Percentiles rank a stretch among this genome's conserved stretches.
Conservation (phyloP, 352 stramenopile species). For the Pythium vanterpoolii region DNA sequence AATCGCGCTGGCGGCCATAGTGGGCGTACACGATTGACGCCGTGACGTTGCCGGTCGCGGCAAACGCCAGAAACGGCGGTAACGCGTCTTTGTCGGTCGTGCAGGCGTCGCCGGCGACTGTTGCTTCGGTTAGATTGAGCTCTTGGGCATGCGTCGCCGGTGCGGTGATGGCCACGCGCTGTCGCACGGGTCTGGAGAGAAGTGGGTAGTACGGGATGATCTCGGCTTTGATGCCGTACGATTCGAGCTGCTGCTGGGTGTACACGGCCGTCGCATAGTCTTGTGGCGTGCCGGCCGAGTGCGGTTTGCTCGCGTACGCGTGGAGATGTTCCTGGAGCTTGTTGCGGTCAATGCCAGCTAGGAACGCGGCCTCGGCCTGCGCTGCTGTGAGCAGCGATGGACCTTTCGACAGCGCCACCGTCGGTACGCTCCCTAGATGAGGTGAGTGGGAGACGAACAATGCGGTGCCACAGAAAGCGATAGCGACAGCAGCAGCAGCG, state of each 20-base stretch:
- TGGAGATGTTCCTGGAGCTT: conserved; percentile 32
- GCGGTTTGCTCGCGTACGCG: conserved; percentile 27
- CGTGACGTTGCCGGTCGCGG: conserved; percentile 64
- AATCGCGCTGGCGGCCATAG: conserved; percentile 74
- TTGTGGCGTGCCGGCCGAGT: conserved; percentile 37
- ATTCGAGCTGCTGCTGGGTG: conserved; percentile 28
- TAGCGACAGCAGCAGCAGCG: neutral
- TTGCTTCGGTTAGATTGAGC: conserved; percentile 56
- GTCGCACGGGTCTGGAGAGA: conserved; percentile 56
- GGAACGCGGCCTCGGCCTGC: conserved; percentile 27
- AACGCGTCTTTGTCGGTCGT: conserved; percentile 46
- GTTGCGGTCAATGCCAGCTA: conserved; percentile 32
- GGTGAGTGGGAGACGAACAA: neutral
- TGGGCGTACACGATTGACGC: conserved; percentile 85
- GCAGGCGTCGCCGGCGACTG: conserved; percentile 61
- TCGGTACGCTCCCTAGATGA: neutral
- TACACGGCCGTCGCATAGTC: conserved; percentile 59
- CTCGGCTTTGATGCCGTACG: conserved; percentile 27
- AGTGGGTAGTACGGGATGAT: conserved; percentile 3
- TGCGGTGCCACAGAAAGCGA: neutral
- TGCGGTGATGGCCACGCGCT: conserved; percentile 39
- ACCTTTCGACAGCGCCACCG: neutral
- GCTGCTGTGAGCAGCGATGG: conserved; percentile 1
- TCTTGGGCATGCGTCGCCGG: conserved; percentile 26
- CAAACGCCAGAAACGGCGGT: conserved; percentile 82